Conservation (phyloP, 257 asterid species). For the Plantago major region DNA sequence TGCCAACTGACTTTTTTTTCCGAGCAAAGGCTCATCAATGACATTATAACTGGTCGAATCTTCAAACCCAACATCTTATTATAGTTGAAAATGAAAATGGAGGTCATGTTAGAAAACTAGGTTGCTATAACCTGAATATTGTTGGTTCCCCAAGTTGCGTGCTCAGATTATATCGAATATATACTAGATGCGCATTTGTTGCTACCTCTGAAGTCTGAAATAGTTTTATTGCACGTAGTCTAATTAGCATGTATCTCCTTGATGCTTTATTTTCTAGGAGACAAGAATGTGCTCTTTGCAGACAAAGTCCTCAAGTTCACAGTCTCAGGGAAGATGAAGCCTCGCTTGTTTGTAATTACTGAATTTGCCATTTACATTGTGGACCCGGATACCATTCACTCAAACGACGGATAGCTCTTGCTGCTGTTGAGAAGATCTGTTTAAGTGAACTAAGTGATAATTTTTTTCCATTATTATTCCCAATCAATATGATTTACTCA, state of each 20-base stretch:
- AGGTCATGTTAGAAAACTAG: no score
- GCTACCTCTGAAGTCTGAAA: neutral
- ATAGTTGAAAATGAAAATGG: no score
- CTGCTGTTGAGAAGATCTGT: constrained; percentile 90
- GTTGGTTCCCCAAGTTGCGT: neutral
- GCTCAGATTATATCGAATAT: neutral
- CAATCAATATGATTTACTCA: constrained; percentile 79
- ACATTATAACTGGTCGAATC: no score
- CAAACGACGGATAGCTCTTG: constrained; percentile 85
- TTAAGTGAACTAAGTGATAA: constrained; percentile 81
- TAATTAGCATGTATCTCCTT: neutral
- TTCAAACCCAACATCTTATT: no score
- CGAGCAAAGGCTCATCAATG: no score
- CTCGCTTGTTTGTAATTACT: constrained; percentile 65
- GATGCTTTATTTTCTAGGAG: constrained; percentile 49
- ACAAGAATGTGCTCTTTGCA: constrained; percentile 75
- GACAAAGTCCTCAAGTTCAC: constrained; percentile 86
- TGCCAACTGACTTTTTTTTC: no score
- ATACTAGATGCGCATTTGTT: neutral
- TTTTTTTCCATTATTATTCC: constrained; percentile 81
- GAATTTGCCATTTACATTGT: constrained; percentile 77
- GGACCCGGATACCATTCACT: constrained; percentile 72
- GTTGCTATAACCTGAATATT: neutral
- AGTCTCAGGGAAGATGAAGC: constrained; percentile 88
- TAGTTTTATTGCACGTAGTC: no score